A percentile compares a stretch with the other conserved stretches of the same genome.
Evolutionary conservation across 2,329 filamentous ascomycete species (phyloP).

Genomic region (Aureobasidium musti): DNA sequence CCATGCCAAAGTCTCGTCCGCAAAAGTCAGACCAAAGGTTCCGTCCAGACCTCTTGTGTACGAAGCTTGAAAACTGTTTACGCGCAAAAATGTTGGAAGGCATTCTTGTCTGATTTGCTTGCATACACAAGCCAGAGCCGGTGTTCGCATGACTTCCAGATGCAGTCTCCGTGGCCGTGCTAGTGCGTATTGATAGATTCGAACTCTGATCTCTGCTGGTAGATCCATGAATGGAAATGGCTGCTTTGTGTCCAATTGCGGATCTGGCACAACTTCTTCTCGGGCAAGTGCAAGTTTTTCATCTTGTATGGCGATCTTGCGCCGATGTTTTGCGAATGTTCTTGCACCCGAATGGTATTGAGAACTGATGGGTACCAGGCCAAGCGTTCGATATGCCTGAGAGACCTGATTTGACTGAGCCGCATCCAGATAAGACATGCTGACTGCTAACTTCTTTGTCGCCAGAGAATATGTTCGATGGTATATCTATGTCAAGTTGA

Average conservation of each 20-base stretch:
- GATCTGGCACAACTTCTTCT: neutral
- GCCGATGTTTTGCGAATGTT: constrained; percentile 14
- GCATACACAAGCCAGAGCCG: neutral
- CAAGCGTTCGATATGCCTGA: neutral
- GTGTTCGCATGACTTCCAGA: constrained; percentile 10
- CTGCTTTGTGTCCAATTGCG: neutral
- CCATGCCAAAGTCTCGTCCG: neutral
- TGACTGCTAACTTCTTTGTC: neutral
- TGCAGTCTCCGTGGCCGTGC: constrained; percentile 2
- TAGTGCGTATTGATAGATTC: constrained; percentile 20
- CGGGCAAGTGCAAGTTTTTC: neutral
- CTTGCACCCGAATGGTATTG: neutral
- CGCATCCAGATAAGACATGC: constrained; percentile 17
- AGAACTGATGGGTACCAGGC: constrained; percentile 2
- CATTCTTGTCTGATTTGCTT: constrained; percentile 18
- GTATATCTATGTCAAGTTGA: neutral
- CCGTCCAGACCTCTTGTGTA: constrained; percentile 5
- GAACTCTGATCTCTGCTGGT: constrained; percentile 13
- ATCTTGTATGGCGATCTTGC: constrained; percentile 10
- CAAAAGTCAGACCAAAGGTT: constrained; percentile 7
- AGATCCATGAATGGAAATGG: constrained; percentile 13
- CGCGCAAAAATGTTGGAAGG: neutral
- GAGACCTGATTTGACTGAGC: neutral
- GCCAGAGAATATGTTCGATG: neutral
- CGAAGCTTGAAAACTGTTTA: constrained; percentile 11